phyloP scores from a whole-genome alignment of 306 rosid genomes.

The Rosa lucieae region DNA sequence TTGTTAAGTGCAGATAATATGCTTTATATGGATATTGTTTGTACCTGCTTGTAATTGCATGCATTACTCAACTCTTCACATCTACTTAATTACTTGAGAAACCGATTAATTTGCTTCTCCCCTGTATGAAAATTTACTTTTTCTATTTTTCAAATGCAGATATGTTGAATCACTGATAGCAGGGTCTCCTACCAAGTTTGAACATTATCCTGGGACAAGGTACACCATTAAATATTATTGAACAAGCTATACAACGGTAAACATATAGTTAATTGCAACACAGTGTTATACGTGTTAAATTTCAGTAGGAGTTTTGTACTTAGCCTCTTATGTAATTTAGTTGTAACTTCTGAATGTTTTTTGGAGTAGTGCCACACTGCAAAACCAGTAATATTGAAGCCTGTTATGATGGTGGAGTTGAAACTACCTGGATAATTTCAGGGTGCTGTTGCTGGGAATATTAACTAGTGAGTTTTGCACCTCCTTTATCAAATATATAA shows the following conservation, averaged over 20 bases:
- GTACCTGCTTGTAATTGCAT: background rate
- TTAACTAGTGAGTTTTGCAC: too few relatives aligned
- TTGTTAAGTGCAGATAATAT: constrained; percentile 41
- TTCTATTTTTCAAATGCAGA: constrained; percentile 36
- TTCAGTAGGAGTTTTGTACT: too few relatives aligned
- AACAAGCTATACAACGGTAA: constrained; percentile 49
- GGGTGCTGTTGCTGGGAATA: too few relatives aligned
- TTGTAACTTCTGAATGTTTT: constrained; percentile 1
- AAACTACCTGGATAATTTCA: constrained; percentile 79
- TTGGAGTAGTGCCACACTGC: constrained; percentile 71
- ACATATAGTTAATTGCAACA: too few relatives aligned
- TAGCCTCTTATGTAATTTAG: too few relatives aligned
- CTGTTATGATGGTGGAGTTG: constrained; percentile 83
- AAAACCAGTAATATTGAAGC: constrained; percentile 89
- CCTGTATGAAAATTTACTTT: background rate
- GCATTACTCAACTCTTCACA: background rate
- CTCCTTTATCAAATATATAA: too few relatives aligned
- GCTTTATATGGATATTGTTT: background rate
- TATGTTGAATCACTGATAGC: constrained; percentile 85
- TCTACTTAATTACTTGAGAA: background rate
- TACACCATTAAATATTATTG: constrained; percentile 71
- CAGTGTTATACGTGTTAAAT: too few relatives aligned
- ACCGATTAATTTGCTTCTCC: background rate
- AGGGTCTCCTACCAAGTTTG: constrained; percentile 73
- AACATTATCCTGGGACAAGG: constrained; percentile 90